Conservation (phyloP, 139 green algal genomes). For the Yamagishiella unicocca region DNA sequence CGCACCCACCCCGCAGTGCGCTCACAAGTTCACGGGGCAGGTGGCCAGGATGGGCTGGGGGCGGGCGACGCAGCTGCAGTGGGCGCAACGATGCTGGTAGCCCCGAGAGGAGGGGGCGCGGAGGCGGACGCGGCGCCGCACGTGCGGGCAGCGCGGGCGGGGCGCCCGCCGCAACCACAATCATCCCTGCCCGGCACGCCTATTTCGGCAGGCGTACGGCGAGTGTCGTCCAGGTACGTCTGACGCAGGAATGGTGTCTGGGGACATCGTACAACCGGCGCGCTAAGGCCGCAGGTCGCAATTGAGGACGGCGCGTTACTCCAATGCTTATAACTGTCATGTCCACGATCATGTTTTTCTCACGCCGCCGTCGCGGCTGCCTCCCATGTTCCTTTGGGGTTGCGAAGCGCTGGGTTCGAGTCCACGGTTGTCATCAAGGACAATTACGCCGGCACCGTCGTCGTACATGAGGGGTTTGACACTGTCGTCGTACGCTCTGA, state of each 20-base stretch:
- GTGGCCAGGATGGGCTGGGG: neutral
- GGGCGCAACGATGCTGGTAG: too few species aligned
- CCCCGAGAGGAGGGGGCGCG: neutral
- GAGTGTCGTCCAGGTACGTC: slow-evolving; percentile 5
- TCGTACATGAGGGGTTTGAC: slow-evolving; percentile 41
- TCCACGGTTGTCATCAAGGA: slow-evolving; percentile 13
- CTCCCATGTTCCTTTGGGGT: neutral
- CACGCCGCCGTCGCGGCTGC: neutral
- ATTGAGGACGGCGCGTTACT: neutral
- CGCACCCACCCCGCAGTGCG: neutral
- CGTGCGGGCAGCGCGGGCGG: neutral
- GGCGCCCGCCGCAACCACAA: neutral
- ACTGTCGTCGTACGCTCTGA: slow-evolving; percentile 2
- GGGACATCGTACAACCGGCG: too few species aligned
- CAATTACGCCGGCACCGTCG: slow-evolving; percentile 14
- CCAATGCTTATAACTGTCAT: neutral
- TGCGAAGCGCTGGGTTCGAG: slow-evolving; percentile 27
- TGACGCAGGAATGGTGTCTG: too few species aligned
- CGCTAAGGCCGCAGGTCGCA: neutral
- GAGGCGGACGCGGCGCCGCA: neutral
- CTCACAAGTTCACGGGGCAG: neutral
- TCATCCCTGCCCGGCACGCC: neutral
- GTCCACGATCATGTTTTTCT: neutral
- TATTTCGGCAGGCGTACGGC: neutral
- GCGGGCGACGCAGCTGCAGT: neutral